Base-by-base conservation (phyloP, 2,329 filamentous ascomycete species). In the Cylindrodendrum hubeiense region DNA sequence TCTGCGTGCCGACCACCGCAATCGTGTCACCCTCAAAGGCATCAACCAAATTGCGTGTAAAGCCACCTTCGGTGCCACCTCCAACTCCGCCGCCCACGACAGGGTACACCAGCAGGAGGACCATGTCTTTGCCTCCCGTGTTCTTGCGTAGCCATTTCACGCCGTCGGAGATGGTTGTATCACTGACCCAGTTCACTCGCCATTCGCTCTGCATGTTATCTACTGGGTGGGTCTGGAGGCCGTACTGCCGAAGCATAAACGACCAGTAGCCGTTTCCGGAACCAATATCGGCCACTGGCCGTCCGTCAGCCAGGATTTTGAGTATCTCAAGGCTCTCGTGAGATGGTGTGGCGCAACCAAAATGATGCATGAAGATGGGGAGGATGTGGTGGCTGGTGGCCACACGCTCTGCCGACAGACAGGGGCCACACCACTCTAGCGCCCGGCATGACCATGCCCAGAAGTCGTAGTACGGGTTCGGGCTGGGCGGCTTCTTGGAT, bases 211-310 rank as follows among this genome's bases (percentile, higher is more conserved):
- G 85, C 72, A 87, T 87, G 75, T 87, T 93, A 77, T 94, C 92
- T 9, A 94, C 85, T 1, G 91, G 83, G 21, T 83, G 79, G 1
- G 89, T 86, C 6, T 80, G 78, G 34, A 87, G 76, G 21, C 87
- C 85, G 71, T 89, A 85, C 24, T 82, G 78, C 3, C 91, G 86
- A 13, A 94, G 85, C 87, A 93, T 89, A 67, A 89, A 91, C 8
- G 88, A 86, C 91, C 91, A 94, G 80, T 94, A 94, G 12, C 91
- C 92, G 74, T 91, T 92, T 2, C 92, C 92, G 57, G 86, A 89
- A 4, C 91, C 92, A 41, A 93, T 79, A 70, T 94, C 91, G 10
- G 91, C 80, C 8, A 94, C 82, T 13, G 82, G 76, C 6, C 86
- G 81, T 3, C 83, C 83, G 1, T 83, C 84, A 6, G 87, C 84